These are phyloP conservation scores for Trametes maxima DNA, from an alignment of 768 basidiomycete genomes.

Conservation along the genomic window DNA sequence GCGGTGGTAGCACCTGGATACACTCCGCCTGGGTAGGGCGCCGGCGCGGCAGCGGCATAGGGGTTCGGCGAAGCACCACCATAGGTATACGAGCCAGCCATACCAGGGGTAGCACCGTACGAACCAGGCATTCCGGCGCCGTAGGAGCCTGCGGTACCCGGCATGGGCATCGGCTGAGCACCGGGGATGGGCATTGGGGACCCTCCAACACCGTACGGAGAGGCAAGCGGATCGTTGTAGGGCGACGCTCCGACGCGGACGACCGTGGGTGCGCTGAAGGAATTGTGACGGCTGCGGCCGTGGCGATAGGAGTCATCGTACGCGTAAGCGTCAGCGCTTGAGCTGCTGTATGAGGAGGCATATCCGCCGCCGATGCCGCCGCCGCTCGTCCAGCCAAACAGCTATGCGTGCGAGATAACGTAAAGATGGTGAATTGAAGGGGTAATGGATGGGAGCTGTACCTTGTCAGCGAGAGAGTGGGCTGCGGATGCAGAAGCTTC, in stretches of 20 bases:
- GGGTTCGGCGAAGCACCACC: slow-evolving; percentile 21
- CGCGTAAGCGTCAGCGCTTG: slow-evolving; percentile 9
- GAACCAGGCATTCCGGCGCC: slow-evolving; percentile 4
- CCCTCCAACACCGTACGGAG: slow-evolving; percentile 1
- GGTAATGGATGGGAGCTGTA: background rate
- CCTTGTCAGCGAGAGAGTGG: slow-evolving; percentile 14
- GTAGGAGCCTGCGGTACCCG: slow-evolving; percentile 6
- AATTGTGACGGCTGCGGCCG: slow-evolving; percentile 18
- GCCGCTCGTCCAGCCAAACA: slow-evolving; percentile 9
- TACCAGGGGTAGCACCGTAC: slow-evolving; percentile 8
- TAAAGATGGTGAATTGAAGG: background rate
- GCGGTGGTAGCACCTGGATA: background rate
- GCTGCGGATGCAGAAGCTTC: slow-evolving; percentile 74
- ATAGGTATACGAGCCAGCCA: slow-evolving; percentile 9
- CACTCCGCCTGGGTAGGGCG: background rate
- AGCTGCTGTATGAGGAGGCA: slow-evolving; percentile 9
- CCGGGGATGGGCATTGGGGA: slow-evolving; percentile 18
- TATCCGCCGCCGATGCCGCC: slow-evolving; percentile 10
- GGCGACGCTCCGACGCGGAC: slow-evolving; percentile 16
- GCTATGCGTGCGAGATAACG: background rate
- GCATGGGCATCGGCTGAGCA: slow-evolving; percentile 12
- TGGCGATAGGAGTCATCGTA: slow-evolving; percentile 16
- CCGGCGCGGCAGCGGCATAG: background rate
- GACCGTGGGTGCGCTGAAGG: slow-evolving; percentile 16
- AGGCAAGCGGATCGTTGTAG: background rate